These are phyloP conservation scores for Xylariales sp. DNA, from an alignment of 2,329 filamentous ascomycete genomes.

Conservation along the genomic window DNA sequence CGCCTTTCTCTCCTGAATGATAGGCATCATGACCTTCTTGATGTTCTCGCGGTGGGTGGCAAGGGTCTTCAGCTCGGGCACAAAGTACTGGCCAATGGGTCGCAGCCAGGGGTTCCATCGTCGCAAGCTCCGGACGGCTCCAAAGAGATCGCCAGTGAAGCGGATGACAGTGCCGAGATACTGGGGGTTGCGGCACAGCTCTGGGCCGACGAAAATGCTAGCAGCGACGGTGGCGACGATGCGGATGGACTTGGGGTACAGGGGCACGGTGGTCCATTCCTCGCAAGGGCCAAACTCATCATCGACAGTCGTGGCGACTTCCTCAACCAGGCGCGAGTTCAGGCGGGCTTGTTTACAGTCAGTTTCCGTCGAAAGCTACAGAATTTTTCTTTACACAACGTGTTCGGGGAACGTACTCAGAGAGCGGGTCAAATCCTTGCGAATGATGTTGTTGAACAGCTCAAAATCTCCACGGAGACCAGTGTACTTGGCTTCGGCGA, in stretches of 20 bases:
- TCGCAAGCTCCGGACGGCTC: slow-evolving; percentile 21
- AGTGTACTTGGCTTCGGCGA: slow-evolving; percentile 13
- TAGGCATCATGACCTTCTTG: slow-evolving; percentile 28
- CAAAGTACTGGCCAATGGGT: slow-evolving; percentile 22
- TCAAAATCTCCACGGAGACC: slow-evolving; percentile 8
- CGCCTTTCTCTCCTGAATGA: slow-evolving; percentile 25
- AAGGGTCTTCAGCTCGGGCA: slow-evolving; percentile 30
- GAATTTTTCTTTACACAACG: too few species aligned
- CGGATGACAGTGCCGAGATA: slow-evolving; percentile 43
- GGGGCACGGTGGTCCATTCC: slow-evolving; percentile 37
- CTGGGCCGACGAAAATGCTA: slow-evolving; percentile 41
- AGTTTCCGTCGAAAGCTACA: too few species aligned
- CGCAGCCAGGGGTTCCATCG: slow-evolving; percentile 24
- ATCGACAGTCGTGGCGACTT: slow-evolving; percentile 28
- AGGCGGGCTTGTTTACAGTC: too few species aligned
- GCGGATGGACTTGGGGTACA: slow-evolving; percentile 35
- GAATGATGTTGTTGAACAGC: slow-evolving; percentile 15
- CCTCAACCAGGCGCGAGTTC: slow-evolving; percentile 31
- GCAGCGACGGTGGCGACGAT: slow-evolving; percentile 43
- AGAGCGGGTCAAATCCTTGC: slow-evolving; percentile 15
- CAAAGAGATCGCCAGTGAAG: slow-evolving; percentile 39
- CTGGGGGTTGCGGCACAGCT: slow-evolving; percentile 37
- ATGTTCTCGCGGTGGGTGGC: slow-evolving; percentile 25
- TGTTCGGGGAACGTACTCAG: slow-evolving; percentile 17
- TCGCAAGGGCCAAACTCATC: slow-evolving; percentile 28